Evolutionary conservation across 1,284 basidiomycete genomes (phyloP), one percentile per base, ranked within the genome.

Genomic region (Tremellales sp.): DNA sequence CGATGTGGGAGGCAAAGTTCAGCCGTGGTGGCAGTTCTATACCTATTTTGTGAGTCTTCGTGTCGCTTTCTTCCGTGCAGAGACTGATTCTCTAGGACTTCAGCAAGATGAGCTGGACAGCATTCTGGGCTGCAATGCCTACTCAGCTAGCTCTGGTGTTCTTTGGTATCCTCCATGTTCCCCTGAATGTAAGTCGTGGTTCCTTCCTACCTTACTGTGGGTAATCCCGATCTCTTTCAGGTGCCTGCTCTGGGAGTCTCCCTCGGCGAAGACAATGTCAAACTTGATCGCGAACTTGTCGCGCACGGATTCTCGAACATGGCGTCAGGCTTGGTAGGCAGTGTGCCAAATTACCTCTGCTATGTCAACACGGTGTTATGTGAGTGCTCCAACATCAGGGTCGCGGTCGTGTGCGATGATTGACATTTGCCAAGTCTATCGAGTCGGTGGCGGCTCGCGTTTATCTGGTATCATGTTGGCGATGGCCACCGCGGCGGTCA

Each of bases 211-310:
- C 42, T n/a, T n/a, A n/a, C n/a, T n/a, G n/a, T n/a, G n/a, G n/a
- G 3, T 48, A 10, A 10, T 31, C 27, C 11, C n/a, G 19, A n/a
- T n/a, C n/a, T n/a, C n/a, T n/a, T n/a, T 11, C 4, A 66, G 62
- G 75, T 97, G 2, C 94, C 94, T 2, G 91, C 93, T 5, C 78
- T 98, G 10, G 86, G 91, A 80, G 88, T 98, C n/a, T 93, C 89
- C 8, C 77, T 98, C 33, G 81, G 87, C 58, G 85, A 89, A 66
- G 92, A 82, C 69, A 80, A 97, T 48, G 84, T 97, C 50, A 85
- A 97, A 61, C 93, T 93, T 2, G 87, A 98, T 68, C 84, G 86
- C 52, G 94, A 98, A 70, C 83, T 98, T 1, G 81, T 96, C 36
- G 91, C 83, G 1, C 94, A 98, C 67, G 94, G 94, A 4, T 84